Evolutionary conservation across 306 rosid genomes (phyloP).

Genomic region (Glycine latifolia): DNA sequence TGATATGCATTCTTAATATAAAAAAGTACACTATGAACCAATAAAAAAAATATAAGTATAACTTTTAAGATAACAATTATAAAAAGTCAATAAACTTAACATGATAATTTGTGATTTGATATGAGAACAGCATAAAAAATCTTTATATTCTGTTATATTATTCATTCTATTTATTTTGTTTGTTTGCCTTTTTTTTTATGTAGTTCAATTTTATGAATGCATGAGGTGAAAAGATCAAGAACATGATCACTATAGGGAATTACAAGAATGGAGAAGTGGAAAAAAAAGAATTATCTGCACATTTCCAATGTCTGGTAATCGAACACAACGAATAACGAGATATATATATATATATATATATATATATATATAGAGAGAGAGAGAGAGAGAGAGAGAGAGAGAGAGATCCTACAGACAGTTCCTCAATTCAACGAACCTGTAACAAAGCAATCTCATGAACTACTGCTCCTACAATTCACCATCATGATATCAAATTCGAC

Average conservation of each 20-base stretch:
- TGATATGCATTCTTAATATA: not conserved
- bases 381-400: constrained; percentile 29
- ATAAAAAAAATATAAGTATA: no score
- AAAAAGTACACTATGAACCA: no score
- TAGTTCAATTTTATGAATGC: not conserved
- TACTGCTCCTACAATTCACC: constrained; percentile 67
- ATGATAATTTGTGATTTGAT: no score
- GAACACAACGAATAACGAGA: constrained; percentile 78
- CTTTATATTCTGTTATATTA: not conserved
- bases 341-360: constrained; percentile 3
- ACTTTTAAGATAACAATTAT: no score
- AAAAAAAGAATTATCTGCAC: constrained; percentile 88
- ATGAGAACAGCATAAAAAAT: not conserved
- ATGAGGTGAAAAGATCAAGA: not conserved
- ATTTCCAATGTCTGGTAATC: constrained; percentile 70
- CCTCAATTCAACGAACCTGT: constrained; percentile 73
- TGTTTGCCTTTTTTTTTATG: no score
- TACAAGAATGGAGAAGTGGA: constrained; percentile 20
- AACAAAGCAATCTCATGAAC: constrained; percentile 76
- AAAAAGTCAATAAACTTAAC: no score
- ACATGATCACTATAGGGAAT: not conserved
- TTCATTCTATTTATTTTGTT: no score
- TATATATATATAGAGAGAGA: no score
- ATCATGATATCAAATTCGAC: constrained; percentile 30
- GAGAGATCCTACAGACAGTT: constrained; percentile 60